Conservation (phyloP, 1,139 yeast genomes). For the Arxiozyma slooffiae region DNA sequence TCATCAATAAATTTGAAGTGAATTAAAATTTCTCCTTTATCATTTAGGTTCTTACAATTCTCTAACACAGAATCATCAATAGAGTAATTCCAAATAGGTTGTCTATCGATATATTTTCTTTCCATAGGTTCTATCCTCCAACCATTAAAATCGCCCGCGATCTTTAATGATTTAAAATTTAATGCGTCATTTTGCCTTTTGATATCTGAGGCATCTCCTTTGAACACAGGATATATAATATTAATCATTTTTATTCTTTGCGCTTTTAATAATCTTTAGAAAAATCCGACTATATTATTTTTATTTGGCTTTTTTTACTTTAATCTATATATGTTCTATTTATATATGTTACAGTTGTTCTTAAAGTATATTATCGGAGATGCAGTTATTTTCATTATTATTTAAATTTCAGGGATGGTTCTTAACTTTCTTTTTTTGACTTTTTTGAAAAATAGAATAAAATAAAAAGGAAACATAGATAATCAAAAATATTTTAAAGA, state of each 20-base stretch:
- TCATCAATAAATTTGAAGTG: conserved; percentile 28
- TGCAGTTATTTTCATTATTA: not conserved
- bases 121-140: conserved; percentile 25
- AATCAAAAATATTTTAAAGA: too few species aligned
- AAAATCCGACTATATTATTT: too few species aligned
- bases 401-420: not conserved
- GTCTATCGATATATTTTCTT: conserved; percentile 2
- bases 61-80: conserved; percentile 5
- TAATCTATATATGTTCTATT: not conserved
- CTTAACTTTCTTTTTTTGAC: not conserved
- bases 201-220: not conserved
- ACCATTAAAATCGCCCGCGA: conserved; percentile 26
- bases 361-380: not conserved
- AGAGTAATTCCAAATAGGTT: conserved; percentile 17
- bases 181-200: conserved; percentile 3
- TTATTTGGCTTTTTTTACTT: not conserved
- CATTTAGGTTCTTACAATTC: conserved; percentile 9
- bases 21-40: conserved; percentile 5
- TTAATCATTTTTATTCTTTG: conserved; percentile 11
- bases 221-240: conserved; percentile 17
- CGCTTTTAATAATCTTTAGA: not conserved
- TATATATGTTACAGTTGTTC: not conserved
- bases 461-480: not conserved
- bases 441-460: too few species aligned
- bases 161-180: conserved; percentile 15